phyloP scores from a whole-genome alignment of 202 grass and related monocot species.

The Carex arenaria region DNA sequence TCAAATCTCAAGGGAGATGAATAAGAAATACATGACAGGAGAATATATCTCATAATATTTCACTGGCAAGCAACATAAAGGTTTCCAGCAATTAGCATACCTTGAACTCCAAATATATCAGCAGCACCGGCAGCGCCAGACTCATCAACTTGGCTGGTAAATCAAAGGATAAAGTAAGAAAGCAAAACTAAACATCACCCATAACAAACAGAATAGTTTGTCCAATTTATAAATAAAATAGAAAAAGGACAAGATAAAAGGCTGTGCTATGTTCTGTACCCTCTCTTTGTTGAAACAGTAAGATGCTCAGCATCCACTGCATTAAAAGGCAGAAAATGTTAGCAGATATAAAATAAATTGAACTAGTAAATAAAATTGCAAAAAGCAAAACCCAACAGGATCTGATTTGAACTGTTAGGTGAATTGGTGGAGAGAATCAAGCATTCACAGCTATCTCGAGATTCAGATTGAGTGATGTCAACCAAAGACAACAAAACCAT shows the following conservation, averaged over 20 bases:
- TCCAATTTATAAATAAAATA: neutral
- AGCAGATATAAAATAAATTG: slow-evolving; percentile 23
- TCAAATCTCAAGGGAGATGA: neutral
- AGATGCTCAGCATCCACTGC: slow-evolving; percentile 79
- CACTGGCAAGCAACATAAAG: neutral
- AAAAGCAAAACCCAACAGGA: slow-evolving; percentile 7
- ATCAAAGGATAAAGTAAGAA: slow-evolving; percentile 18
- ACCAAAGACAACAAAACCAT: neutral
- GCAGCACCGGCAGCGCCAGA: slow-evolving; percentile 54
- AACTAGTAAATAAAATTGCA: neutral
- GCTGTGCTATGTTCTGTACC: slow-evolving; percentile 42
- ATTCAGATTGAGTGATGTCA: neutral
- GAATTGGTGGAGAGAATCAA: slow-evolving; percentile 3
- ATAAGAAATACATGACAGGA: slow-evolving; percentile 16
- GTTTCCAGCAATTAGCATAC: slow-evolving; percentile 34
- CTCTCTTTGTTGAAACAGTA: slow-evolving; percentile 53
- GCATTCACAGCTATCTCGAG: neutral
- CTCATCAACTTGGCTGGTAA: slow-evolving; percentile 43
- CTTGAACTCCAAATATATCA: slow-evolving; percentile 55
- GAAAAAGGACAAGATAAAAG: slow-evolving; percentile 18
- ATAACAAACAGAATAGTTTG: neutral
- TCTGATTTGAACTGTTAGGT: neutral
- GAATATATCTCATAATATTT: slow-evolving; percentile 2
- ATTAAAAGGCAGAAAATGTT: slow-evolving; percentile 24
- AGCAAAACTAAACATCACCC: slow-evolving; percentile 7